Evolutionary conservation across 805 yeast genomes (phyloP).

Genomic region (Lipomyces mesembrius): DNA sequence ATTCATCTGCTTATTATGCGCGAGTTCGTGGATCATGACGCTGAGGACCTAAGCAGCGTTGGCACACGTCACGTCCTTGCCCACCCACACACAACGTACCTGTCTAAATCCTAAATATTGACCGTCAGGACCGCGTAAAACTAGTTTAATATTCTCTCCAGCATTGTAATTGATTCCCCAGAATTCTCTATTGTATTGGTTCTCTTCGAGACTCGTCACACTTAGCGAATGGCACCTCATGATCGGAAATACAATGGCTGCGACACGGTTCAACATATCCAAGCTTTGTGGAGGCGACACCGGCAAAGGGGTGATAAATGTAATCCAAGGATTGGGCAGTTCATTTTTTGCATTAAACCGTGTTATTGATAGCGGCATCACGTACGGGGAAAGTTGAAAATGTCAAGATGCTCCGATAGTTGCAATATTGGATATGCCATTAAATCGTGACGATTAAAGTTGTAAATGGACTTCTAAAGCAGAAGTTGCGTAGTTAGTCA

Average conservation of each 20-base stretch:
- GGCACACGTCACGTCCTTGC: neutral
- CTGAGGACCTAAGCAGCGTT: slow-evolving; percentile 28
- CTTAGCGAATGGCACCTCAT: slow-evolving; percentile 35
- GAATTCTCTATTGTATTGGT: slow-evolving; percentile 28
- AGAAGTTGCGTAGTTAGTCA: neutral
- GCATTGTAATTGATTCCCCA: slow-evolving; percentile 40
- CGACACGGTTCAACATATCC: slow-evolving; percentile 35
- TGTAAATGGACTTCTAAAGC: neutral
- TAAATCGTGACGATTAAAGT: too few species aligned
- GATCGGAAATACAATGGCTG: slow-evolving; percentile 38
- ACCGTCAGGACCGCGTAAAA: slow-evolving; percentile 34
- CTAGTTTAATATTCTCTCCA: slow-evolving; percentile 35
- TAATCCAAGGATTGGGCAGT: slow-evolving; percentile 36
- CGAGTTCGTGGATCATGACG: slow-evolving; percentile 38
- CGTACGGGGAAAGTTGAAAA: neutral
- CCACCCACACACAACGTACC: slow-evolving; percentile 2
- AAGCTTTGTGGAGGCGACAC: slow-evolving; percentile 29
- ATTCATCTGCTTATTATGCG: slow-evolving; percentile 38
- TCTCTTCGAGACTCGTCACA: slow-evolving; percentile 36
- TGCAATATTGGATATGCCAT: neutral
- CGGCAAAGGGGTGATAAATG: slow-evolving; percentile 35
- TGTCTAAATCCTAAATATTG: slow-evolving; percentile 30
- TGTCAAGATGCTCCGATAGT: neutral
- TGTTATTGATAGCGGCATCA: slow-evolving; percentile 31
- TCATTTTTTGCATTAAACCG: slow-evolving; percentile 27